phyloP scores from a whole-genome alignment of 106 monocot species.

The Agapanthus africanus region DNA sequence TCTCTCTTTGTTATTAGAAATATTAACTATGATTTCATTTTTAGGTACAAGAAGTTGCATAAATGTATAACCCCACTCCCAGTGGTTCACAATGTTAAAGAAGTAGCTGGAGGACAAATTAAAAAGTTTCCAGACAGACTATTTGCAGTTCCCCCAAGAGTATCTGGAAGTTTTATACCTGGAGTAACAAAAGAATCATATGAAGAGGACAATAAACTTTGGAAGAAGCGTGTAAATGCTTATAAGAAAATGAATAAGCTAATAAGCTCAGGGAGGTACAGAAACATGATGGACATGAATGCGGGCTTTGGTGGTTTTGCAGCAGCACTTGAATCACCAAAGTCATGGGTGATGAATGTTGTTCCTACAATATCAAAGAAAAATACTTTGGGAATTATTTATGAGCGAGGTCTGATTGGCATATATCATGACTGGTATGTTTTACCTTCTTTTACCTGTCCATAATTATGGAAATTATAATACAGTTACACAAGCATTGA shows the following conservation, averaged over 20 bases:
- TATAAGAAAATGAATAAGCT: constrained; percentile 51
- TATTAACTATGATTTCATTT: not conserved
- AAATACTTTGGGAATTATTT: constrained; percentile 38
- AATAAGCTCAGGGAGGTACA: constrained; percentile 30
- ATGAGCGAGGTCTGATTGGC: constrained; percentile 52
- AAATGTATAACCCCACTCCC: constrained; percentile 29
- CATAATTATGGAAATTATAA: not conserved
- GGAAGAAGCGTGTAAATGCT: constrained; percentile 43
- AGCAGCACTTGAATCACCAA: constrained; percentile 36
- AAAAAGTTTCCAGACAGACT: constrained; percentile 46
- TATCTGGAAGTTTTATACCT: constrained; percentile 22
- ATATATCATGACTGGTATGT: constrained; percentile 56
- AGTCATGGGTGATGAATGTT: constrained; percentile 62
- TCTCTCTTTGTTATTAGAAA: not conserved
- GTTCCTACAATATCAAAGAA: constrained; percentile 35
- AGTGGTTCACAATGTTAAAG: constrained; percentile 10
- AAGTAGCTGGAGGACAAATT: constrained; percentile 28
- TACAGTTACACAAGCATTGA: not conserved
- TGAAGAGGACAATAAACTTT: constrained; percentile 35
- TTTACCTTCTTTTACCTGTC: not conserved
- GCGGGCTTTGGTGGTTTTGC: no score
- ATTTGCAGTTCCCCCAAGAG: constrained; percentile 41
- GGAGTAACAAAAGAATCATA: constrained; percentile 25
- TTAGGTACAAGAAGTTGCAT: constrained; percentile 58
- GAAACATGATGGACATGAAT: constrained; percentile 61